Conservation (phyloP, 2,329 filamentous ascomycete species). For the Metarhizium guizhouense region DNA sequence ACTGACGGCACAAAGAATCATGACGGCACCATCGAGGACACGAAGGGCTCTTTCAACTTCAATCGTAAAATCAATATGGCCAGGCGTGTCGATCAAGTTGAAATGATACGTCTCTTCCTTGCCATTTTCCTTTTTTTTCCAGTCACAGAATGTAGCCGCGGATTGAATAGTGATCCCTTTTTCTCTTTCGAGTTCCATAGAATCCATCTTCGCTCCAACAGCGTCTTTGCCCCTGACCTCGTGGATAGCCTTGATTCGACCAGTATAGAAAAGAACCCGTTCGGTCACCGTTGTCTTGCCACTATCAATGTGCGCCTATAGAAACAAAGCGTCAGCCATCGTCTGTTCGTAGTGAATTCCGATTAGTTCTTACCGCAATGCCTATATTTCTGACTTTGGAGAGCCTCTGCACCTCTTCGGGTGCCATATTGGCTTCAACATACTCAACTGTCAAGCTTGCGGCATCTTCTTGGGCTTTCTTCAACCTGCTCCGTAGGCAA, state of each 20-base stretch:
- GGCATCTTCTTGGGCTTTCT: slow-evolving; percentile 45
- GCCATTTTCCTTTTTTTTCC: slow-evolving; percentile 77
- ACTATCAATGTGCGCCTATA: slow-evolving; percentile 90
- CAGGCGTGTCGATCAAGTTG: slow-evolving; percentile 97
- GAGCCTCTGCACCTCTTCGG: slow-evolving; percentile 69
- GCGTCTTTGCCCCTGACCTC: slow-evolving; percentile 92
- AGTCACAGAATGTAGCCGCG: slow-evolving; percentile 95
- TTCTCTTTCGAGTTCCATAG: slow-evolving; percentile 96
- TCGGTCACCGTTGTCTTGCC: slow-evolving; percentile 97
- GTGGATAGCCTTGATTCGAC: slow-evolving; percentile 92
- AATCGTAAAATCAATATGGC: slow-evolving; percentile 98
- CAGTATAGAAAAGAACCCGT: slow-evolving; percentile 95
- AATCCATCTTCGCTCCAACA: slow-evolving; percentile 98
- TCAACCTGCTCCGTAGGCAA: slow-evolving; percentile 25
- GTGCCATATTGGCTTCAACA: slow-evolving; percentile 70
- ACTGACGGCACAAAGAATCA: slow-evolving; percentile 96
- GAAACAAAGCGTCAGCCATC: slow-evolving; percentile 10
- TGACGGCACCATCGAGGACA: slow-evolving; percentile 91
- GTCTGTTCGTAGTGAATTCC: slow-evolving; percentile 8
- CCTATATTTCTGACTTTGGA: slow-evolving; percentile 89
- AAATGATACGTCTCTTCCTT: slow-evolving; percentile 90
- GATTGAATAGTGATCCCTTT: slow-evolving; percentile 99
- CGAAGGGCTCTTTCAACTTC: slow-evolving; percentile 93
- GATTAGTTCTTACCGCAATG: slow-evolving; percentile 60
- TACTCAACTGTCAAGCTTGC: slow-evolving; percentile 44